Evolutionary conservation across 2,329 filamentous ascomycete species (phyloP).

Genomic region (Berkeleyomyces rouxiae): DNA sequence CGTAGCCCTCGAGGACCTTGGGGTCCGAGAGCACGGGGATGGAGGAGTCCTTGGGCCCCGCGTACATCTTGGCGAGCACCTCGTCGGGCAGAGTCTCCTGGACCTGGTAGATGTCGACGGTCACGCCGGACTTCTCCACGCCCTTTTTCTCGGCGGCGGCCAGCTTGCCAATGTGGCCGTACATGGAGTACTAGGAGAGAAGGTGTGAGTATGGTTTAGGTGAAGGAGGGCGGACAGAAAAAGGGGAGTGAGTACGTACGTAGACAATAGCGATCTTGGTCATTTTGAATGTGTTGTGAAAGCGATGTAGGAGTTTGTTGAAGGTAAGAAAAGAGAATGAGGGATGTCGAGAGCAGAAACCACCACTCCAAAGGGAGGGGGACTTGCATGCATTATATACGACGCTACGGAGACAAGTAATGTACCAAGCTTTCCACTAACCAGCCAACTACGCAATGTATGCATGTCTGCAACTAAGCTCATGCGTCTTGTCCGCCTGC

Average conservation of each 20-base stretch:
- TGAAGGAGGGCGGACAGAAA: neutral
- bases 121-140: constrained; percentile 72
- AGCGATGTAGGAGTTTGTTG: neutral
- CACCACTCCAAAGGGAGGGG: neutral
- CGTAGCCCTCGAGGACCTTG: constrained; percentile 51
- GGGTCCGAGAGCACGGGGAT: constrained; percentile 47
- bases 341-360: neutral
- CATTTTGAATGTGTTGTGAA: constrained; percentile 32
- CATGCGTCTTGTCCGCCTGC: too few species aligned
- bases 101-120: constrained; percentile 71
- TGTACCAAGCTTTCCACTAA: too few species aligned
- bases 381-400: neutral
- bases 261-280: constrained; percentile 85
- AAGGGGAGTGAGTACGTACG: constrained; percentile 34
- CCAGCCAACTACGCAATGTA: too few species aligned
- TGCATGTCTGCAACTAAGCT: too few species aligned
- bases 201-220: neutral
- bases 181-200: constrained; percentile 65
- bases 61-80: constrained; percentile 80
- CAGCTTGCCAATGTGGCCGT: constrained; percentile 72
- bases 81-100: constrained; percentile 74
- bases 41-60: constrained; percentile 54
- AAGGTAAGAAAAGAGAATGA: neutral
- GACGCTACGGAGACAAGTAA: too few species aligned
- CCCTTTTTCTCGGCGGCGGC: constrained; percentile 85